Base-by-base conservation (phyloP, 208 protist species). In the Acanthamoeba healyi region DNA sequence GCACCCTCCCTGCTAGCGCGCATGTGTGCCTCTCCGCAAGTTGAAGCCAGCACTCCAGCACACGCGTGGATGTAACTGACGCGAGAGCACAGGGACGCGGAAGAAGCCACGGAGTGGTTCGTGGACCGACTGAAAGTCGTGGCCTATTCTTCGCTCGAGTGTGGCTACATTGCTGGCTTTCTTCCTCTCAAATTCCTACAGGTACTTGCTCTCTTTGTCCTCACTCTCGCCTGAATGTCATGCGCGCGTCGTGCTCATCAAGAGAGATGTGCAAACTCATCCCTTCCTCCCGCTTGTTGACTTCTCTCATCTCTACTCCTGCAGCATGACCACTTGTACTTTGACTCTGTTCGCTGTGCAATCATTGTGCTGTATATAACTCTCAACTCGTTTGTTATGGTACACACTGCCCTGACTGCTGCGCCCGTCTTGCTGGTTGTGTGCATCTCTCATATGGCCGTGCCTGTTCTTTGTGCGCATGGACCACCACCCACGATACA, bases 311-410 rank as follows among this genome's bases (percentile, higher is more conserved):
- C n/a, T n/a, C n/a, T n/a, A n/a, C n/a, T n/a, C 22, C 22, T 65
- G 24, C 34, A 91, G 84, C 84, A 91, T 70, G 84, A 91, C 38
- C 49, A 91, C 34, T 36, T 91, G 56, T 91, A 91, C 38, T 91
- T 72, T 32, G 84, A 91, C 84, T 91, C 84, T 10, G 84, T 91
- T 26, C 84, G 84, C 17, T 91, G 84, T 91, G 58, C 84, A 24
- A 72, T 91, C 9, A 63, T 91, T 26, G 84, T 91, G 84, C 36
- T 70, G 32, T 91, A 91, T 26, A 70, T 91, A 49, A 49, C 58
- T n/a, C 56, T 91, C 36, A 91, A 91, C 40, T 91, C 84, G 56
- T 91, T 91, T 91, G 84, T 91, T 9, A 91, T 91, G 84, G 56
- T 86, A 86, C 44, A 24, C n/a, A 5, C 58, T 67, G 14, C 24